Percentiles rank a stretch among this genome's conserved stretches.
Evolutionary conservation across 2,329 filamentous ascomycete genomes (phyloP).

Genomic region (Venturia oleaginea): DNA sequence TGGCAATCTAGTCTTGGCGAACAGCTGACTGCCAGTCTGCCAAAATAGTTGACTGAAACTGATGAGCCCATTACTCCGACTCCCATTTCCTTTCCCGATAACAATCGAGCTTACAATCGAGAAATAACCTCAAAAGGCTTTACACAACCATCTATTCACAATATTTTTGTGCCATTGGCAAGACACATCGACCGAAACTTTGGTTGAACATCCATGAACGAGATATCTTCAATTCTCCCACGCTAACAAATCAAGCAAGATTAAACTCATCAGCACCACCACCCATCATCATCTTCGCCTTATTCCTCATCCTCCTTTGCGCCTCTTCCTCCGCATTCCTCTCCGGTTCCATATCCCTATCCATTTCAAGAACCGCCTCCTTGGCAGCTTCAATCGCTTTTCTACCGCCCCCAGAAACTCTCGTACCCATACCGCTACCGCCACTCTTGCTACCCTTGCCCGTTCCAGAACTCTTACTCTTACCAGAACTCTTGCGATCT

Average conservation of each 20-base stretch:
- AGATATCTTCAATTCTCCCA: no score
- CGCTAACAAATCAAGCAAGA: conserved; percentile 29
- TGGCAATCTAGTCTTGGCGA: no score
- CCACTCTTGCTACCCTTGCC: conserved; percentile 25
- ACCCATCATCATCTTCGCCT: conserved; percentile 45
- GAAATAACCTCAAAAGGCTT: no score
- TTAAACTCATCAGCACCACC: conserved; percentile 49
- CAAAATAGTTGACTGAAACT: no score
- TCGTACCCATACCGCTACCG: conserved; percentile 16
- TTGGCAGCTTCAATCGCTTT: conserved; percentile 26
- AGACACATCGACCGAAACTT: no score
- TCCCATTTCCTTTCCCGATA: no score
- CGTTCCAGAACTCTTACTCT: conserved; percentile 8
- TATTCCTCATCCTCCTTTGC: conserved; percentile 46
- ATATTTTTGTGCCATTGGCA: no score
- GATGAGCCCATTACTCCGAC: no score
- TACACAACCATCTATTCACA: no score
- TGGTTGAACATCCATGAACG: no score
- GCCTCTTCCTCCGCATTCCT: conserved; percentile 38
- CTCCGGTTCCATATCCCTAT: conserved; percentile 15
- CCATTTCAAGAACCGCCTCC: conserved; percentile 17
- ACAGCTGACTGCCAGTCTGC: no score
- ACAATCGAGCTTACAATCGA: no score
- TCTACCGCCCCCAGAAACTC: conserved; percentile 1
- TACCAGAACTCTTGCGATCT: conserved; percentile 28